Conservation (phyloP, 352 stramenopile species). For the Phytophthora cryptogea region DNA sequence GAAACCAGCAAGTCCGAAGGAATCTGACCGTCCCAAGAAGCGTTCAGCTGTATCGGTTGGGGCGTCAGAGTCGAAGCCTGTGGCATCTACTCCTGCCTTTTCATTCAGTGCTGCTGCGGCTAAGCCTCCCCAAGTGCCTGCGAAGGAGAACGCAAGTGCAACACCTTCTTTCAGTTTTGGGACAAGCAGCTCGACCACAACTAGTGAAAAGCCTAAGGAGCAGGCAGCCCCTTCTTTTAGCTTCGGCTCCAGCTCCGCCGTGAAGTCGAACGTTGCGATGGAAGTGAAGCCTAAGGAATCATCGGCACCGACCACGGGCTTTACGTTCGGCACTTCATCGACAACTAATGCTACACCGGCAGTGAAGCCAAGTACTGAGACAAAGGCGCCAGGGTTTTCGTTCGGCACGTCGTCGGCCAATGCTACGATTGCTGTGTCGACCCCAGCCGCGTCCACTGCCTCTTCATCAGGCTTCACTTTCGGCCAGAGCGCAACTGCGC, state of each 20-base stretch:
- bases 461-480: conserved; percentile 36
- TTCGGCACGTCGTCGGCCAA: conserved; percentile 23
- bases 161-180: conserved; percentile 30
- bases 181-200: conserved; percentile 10
- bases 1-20: conserved; percentile 16
- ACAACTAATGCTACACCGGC: conserved; percentile 15
- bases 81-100: conserved; percentile 32
- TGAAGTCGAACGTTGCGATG: conserved; percentile 24
- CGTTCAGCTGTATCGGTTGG: conserved; percentile 28
- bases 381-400: conserved; percentile 29
- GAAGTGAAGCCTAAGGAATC: conserved; percentile 22
- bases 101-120: conserved; percentile 26
- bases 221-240: conserved; percentile 13
- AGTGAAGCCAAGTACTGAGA: conserved; percentile 25
- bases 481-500: conserved; percentile 18
- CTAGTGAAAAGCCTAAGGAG: conserved; percentile 31
- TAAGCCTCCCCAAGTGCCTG: conserved; percentile 18
- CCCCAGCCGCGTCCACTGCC: conserved; percentile 15
- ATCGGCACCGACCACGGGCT: conserved; percentile 32
- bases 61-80: conserved; percentile 27
- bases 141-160: conserved; percentile 17
- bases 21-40: conserved; percentile 35
- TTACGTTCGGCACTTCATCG: conserved; percentile 49
- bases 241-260: conserved; percentile 16
- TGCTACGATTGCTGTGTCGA: conserved; percentile 19